Evolutionary conservation across 2,329 filamentous ascomycete species (phyloP).

Genomic region (Thermothelomyces thermophilus): DNA sequence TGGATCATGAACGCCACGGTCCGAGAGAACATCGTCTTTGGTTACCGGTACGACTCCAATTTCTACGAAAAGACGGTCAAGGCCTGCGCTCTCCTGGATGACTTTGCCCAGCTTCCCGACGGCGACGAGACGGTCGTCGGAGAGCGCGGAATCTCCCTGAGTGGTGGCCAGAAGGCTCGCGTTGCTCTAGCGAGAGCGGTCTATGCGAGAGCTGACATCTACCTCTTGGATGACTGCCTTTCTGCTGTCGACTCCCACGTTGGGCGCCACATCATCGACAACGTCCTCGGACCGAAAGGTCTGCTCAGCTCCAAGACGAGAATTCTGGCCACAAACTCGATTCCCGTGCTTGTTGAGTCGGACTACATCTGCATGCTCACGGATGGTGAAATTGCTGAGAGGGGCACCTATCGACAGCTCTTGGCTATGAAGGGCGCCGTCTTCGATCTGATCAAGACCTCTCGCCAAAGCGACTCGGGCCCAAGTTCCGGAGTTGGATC

Average conservation of each 20-base stretch:
- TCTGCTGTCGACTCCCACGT: constrained; percentile 99
- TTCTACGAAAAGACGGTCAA: constrained; percentile 93
- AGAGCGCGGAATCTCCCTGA: constrained; percentile 91
- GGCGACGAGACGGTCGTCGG: constrained; percentile 96
- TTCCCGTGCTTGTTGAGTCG: constrained; percentile 80
- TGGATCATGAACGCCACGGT: constrained; percentile 99
- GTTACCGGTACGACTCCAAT: constrained; percentile 83
- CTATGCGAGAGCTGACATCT: constrained; percentile 93
- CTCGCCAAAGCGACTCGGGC: constrained; percentile 50
- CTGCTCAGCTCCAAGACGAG: constrained; percentile 80
- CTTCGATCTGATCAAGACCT: constrained; percentile 72
- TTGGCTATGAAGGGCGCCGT: constrained; percentile 93
- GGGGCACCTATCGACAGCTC: constrained; percentile 83
- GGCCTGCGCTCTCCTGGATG: constrained; percentile 83
- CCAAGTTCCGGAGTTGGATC: constrained; percentile 30
- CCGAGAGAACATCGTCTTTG: constrained; percentile 94
- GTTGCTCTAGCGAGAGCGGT: constrained; percentile 88
- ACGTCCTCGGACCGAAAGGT: constrained; percentile 80
- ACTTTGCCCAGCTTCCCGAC: constrained; percentile 87
- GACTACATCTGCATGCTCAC: constrained; percentile 82
- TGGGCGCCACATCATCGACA: constrained; percentile 87
- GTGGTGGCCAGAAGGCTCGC: constrained; percentile 91
- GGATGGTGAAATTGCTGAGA: constrained; percentile 76
- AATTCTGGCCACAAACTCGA: constrained; percentile 90
- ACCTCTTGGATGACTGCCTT: constrained; percentile 86